A percentile compares a stretch with the other conserved stretches of the same genome.
These are phyloP conservation scores for Acanthamoeba triangularis DNA, from an alignment of 208 protist species.

Conservation along the genomic window DNA sequence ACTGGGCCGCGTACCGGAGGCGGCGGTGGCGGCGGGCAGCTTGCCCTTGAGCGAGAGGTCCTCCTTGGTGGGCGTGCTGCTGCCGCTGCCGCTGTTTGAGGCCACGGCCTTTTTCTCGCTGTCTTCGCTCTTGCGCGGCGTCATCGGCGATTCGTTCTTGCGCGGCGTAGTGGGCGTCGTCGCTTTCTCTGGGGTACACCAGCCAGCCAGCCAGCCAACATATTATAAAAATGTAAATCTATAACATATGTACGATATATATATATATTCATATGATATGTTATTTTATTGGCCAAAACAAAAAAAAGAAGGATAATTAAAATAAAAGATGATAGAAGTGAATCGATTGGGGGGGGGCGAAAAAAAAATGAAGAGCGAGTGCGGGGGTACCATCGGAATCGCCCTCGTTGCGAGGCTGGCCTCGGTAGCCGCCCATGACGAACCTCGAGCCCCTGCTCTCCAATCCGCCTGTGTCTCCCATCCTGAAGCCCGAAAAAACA, in stretches of 20 bases:
- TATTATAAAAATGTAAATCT: too few species aligned
- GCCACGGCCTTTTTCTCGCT: not conserved
- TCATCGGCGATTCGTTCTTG: not conserved
- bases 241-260: too few species aligned
- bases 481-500: not conserved
- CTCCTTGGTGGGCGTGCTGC: not conserved
- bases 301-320: not conserved
- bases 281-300: too few species aligned
- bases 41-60: conserved; percentile 23
- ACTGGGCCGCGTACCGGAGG: not conserved
- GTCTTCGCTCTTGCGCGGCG: not conserved
- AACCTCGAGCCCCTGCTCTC: not conserved
- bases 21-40: not conserved
- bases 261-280: too few species aligned
- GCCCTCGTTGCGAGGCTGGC: not conserved
- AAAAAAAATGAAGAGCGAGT: not conserved
- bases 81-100: not conserved
- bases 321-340: not conserved
- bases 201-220: too few species aligned
- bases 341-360: not conserved
- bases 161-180: not conserved
- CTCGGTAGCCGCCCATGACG: not conserved
- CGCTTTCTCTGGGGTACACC: not conserved
- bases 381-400: not conserved
- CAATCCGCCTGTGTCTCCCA: not conserved